These are phyloP conservation scores for Suhomyces sp. DNA, from an alignment of 805 yeast genomes.

Conservation along the genomic window DNA sequence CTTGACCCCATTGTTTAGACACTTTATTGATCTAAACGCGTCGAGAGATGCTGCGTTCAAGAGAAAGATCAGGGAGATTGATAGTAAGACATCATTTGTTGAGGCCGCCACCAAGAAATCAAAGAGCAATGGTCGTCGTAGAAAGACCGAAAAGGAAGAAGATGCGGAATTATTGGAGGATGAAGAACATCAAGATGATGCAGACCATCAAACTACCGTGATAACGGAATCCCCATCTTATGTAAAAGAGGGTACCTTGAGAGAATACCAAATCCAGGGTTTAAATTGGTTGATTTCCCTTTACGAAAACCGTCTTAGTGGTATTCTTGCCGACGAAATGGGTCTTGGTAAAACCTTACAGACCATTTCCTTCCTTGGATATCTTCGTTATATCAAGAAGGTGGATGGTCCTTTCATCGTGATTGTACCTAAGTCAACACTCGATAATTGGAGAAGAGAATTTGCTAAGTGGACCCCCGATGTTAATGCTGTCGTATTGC, in stretches of 20 bases:
- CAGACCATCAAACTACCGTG: constrained; percentile 55
- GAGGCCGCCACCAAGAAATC: constrained; percentile 21
- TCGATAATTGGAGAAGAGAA: constrained; percentile 96
- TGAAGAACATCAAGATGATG: constrained; percentile 63
- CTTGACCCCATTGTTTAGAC: constrained; percentile 81
- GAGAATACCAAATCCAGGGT: constrained; percentile 95
- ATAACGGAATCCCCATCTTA: constrained; percentile 83
- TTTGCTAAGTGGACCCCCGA: constrained; percentile 96
- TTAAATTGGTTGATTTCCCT: constrained; percentile 90
- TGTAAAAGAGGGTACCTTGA: constrained; percentile 64
- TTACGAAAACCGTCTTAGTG: constrained; percentile 85
- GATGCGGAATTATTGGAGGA: constrained; percentile 88
- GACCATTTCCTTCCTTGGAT: constrained; percentile 89
- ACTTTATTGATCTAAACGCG: constrained; percentile 80
- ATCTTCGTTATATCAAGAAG: constrained; percentile 71
- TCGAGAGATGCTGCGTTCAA: constrained; percentile 73
- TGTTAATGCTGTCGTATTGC: constrained; percentile 78
- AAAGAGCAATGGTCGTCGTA: constrained; percentile 47
- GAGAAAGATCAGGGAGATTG: constrained; percentile 56
- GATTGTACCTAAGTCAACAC: constrained; percentile 92
- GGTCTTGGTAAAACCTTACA: constrained; percentile 96
- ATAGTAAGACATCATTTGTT: constrained; percentile 45
- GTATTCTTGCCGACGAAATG: constrained; percentile 97
- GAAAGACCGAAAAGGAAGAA: constrained; percentile 94
- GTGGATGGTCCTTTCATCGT: constrained; percentile 89